Conservation (phyloP, 441 rosid genomes). For the Theobroma grandiflorum region DNA sequence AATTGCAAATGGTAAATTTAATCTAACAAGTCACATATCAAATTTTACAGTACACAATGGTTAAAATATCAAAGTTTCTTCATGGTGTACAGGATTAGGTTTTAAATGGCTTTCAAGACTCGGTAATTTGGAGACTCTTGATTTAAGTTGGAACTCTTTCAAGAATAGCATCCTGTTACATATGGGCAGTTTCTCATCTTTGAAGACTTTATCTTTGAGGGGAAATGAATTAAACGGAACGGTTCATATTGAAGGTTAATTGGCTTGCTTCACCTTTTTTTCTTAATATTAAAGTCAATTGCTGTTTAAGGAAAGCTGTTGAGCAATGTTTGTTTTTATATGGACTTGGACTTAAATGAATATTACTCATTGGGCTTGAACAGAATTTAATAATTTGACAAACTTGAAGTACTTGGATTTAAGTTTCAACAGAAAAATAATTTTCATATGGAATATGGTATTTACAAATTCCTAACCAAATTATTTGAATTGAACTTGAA, state of each 20-base stretch:
- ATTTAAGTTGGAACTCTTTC: neutral
- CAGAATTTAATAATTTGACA: neutral
- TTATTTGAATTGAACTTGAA: neutral
- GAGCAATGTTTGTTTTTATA: neutral
- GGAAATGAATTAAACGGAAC: neutral
- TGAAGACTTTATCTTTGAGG: neutral
- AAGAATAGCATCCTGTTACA: neutral
- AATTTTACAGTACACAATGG: neutral
- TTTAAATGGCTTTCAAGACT: neutral
- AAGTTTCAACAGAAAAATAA: neutral
- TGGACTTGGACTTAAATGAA: no score
- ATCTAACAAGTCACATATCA: no score
- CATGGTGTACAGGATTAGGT: neutral
- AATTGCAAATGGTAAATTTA: constrained; percentile 12
- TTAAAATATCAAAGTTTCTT: neutral
- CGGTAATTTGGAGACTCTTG: neutral
- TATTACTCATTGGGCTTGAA: neutral
- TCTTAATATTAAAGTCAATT: no score
- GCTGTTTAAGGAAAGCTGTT: neutral
- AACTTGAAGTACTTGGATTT: neutral
- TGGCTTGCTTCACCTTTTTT: neutral
- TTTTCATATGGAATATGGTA: neutral
- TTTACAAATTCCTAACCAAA: neutral
- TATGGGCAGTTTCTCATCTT: neutral
- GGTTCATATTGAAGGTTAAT: neutral